phyloP scores from a whole-genome alignment of 441 rosid genomes.

The Biscutella laevigata region DNA sequence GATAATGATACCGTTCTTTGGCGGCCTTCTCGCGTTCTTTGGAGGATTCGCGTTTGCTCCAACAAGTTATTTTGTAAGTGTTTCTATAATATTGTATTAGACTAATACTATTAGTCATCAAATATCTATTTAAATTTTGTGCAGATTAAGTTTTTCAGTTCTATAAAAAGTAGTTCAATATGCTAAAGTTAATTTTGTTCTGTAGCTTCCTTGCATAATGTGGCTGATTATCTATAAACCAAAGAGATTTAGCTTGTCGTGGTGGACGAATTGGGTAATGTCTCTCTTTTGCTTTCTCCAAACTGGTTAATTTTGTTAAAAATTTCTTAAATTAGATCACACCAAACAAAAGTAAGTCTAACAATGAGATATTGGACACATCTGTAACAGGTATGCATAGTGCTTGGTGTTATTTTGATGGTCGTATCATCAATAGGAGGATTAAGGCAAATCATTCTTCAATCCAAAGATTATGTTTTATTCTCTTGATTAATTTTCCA shows the following conservation, averaged over 20 bases:
- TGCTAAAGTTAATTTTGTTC: background rate
- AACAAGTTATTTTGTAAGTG: constrained; percentile 60
- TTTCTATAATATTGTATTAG: too few species aligned
- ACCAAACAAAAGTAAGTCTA: background rate
- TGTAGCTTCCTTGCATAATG: constrained; percentile 57
- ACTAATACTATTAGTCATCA: background rate
- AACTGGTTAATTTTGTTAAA: background rate
- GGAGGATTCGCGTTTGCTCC: constrained; percentile 73
- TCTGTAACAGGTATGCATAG: constrained; percentile 44
- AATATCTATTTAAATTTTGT: background rate
- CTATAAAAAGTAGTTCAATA: background rate
- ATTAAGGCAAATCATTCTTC: constrained; percentile 42
- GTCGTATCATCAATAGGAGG: constrained; percentile 52
- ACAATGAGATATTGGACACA: background rate
- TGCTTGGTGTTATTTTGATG: constrained; percentile 40
- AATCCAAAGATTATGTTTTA: constrained; percentile 37
- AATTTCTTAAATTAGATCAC: too few species aligned
- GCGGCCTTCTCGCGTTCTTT: constrained; percentile 66
- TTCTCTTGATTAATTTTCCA: constrained; percentile 26
- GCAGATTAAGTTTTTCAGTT: background rate
- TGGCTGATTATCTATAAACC: constrained; percentile 57
- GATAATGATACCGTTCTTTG: constrained; percentile 59
- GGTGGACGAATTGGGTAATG: constrained; percentile 51
- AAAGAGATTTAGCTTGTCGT: constrained; percentile 42
- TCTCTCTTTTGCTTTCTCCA: background rate